phyloP scores from a whole-genome alignment of 306 rosid genomes.

The Cucumis melo region DNA sequence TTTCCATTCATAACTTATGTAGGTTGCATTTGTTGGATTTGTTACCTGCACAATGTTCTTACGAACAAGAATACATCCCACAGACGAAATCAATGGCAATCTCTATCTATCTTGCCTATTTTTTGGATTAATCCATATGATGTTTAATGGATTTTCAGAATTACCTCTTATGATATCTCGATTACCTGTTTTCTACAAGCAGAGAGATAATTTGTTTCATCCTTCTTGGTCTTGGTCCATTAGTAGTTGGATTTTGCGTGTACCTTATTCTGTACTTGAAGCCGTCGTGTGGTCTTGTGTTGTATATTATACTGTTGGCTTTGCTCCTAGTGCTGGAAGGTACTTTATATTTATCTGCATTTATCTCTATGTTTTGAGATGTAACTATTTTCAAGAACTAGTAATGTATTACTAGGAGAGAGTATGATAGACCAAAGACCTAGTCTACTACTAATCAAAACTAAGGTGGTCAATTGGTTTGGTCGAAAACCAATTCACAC shows the following conservation, averaged over 20 bases:
- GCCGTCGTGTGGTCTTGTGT: constrained; percentile 65
- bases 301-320: constrained; percentile 75
- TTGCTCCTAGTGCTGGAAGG: constrained; percentile 76
- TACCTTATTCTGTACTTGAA: constrained; percentile 72
- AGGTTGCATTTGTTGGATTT: constrained; percentile 81
- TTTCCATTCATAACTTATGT: constrained; percentile 8
- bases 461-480: too few relatives aligned
- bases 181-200: constrained; percentile 80
- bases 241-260: constrained; percentile 59
- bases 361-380: neutral
- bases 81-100: constrained; percentile 41
- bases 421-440: too few relatives aligned
- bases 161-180: constrained; percentile 68
- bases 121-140: constrained; percentile 77
- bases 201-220: constrained; percentile 72
- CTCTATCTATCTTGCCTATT: constrained; percentile 75
- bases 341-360: neutral
- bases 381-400: too few relatives aligned
- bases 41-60: constrained; percentile 65
- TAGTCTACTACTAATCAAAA: too few relatives aligned
- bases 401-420: too few relatives aligned
- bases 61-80: constrained; percentile 48
- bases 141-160: constrained; percentile 85
- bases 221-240: constrained; percentile 86
- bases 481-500: too few relatives aligned